Conservation (phyloP, 2,329 filamentous ascomycete species). For the Ascocoryne sarcoides region DNA sequence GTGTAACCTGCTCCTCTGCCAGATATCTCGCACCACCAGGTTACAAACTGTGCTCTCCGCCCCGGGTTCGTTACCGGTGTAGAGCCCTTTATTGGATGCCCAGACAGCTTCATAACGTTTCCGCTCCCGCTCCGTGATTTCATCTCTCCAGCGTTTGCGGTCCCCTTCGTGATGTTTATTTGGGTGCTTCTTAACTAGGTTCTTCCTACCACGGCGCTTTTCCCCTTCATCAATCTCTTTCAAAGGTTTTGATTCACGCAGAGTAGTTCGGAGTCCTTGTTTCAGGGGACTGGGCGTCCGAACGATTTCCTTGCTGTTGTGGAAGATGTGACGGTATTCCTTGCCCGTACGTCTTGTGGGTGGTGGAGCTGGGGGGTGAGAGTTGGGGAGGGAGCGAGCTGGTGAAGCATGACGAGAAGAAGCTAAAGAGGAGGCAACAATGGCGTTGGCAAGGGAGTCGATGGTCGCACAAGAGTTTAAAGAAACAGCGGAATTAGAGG, state of each 20-base stretch:
- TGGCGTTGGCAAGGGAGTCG: constrained; percentile 62
- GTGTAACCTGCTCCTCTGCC: constrained; percentile 60
- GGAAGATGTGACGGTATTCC: constrained; percentile 21
- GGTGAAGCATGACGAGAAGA: constrained; percentile 44
- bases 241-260: constrained; percentile 49
- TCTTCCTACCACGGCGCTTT: constrained; percentile 43
- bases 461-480: constrained; percentile 38
- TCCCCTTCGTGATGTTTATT: constrained; percentile 68
- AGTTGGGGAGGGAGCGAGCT: constrained; percentile 8
- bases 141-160: constrained; percentile 67
- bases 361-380: constrained; percentile 21
- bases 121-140: constrained; percentile 62
- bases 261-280: constrained; percentile 39
- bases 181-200: constrained; percentile 56
- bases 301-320: constrained; percentile 30
- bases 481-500: constrained; percentile 11
- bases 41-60: constrained; percentile 49
- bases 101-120: constrained; percentile 77
- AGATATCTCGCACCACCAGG: constrained; percentile 66
- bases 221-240: constrained; percentile 45
- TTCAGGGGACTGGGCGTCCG: constrained; percentile 25
- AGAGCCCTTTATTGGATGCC: constrained; percentile 67
- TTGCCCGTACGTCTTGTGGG: constrained; percentile 23
- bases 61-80: constrained; percentile 27
- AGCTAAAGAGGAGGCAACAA: constrained; percentile 66